phyloP scores from a whole-genome alignment of 257 asterid genomes.

The Nicotiana undulata region DNA sequence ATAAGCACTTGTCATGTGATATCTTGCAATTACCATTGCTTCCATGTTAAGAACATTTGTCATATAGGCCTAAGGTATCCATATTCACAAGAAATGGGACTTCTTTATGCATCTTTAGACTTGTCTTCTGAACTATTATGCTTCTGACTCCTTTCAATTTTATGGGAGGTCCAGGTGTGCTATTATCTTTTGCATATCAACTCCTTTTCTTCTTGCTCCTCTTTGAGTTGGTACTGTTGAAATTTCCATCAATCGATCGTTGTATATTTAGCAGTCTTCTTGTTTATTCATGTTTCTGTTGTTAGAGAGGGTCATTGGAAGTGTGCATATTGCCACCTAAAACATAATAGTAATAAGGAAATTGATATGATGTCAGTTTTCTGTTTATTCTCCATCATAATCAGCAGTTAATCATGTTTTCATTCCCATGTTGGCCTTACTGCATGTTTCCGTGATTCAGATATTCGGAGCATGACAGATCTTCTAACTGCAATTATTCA shows the following conservation, averaged over 20 bases:
- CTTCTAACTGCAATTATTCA: slow-evolving; percentile 75
- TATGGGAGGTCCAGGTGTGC: not conserved
- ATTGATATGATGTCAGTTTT: not conserved
- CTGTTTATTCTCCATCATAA: not conserved
- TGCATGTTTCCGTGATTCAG: slow-evolving; percentile 27
- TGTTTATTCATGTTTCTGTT: not conserved
- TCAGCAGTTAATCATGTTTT: not conserved
- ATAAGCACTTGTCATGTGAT: not conserved
- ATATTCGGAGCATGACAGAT: slow-evolving; percentile 54
- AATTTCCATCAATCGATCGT: not conserved
- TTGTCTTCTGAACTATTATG: not conserved
- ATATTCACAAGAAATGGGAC: not conserved
- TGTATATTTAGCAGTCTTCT: not conserved
- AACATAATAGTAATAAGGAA: not conserved
- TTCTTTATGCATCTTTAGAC: not conserved
- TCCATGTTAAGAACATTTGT: not conserved
- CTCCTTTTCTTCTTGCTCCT: not conserved
- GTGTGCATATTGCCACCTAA: not conserved
- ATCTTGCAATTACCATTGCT: not conserved
- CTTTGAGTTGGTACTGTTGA: not conserved
- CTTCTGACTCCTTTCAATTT: not conserved
- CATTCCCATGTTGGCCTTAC: not conserved
- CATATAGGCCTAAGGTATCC: not conserved
- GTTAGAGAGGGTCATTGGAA: not conserved
- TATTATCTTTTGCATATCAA: not conserved